Evolutionary conservation across 1,139 yeast species (phyloP).

Genomic region (Meyerozyma elateridarum): DNA sequence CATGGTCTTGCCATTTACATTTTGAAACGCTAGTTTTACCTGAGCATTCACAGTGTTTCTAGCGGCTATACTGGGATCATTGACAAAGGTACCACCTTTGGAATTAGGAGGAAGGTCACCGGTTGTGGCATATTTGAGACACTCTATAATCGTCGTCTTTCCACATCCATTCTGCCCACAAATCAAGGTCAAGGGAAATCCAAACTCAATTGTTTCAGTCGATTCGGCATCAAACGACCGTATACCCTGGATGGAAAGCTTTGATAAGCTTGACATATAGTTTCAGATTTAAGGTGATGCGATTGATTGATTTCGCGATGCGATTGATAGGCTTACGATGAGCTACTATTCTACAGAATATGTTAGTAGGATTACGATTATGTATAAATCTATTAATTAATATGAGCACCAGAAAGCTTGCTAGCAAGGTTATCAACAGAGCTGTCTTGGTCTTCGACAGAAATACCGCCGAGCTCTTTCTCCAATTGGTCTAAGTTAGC

Average conservation of each 20-base stretch:
- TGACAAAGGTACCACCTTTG: constrained; percentile 93
- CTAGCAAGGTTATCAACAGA: constrained; percentile 59
- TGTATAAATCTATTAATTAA: constrained; percentile 16
- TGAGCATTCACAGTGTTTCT: constrained; percentile 82
- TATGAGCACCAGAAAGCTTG: constrained; percentile 51
- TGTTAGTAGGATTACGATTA: too few species aligned
- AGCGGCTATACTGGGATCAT: constrained; percentile 82
- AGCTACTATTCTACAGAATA: constrained; percentile 1
- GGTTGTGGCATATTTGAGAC: constrained; percentile 89
- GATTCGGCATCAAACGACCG: constrained; percentile 83
- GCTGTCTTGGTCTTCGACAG: constrained; percentile 28
- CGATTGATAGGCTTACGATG: not conserved
- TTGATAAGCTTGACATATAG: constrained; percentile 63
- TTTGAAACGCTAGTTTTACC: constrained; percentile 79
- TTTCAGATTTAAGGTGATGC: too few species aligned
- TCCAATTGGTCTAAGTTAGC: constrained; percentile 57
- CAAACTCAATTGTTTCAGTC: constrained; percentile 84
- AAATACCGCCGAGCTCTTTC: constrained; percentile 43
- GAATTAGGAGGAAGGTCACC: constrained; percentile 96
- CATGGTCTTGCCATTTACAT: constrained; percentile 73
- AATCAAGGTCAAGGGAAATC: constrained; percentile 84
- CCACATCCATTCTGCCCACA: constrained; percentile 98
- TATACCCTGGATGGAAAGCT: constrained; percentile 84
- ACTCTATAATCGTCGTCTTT: constrained; percentile 95
- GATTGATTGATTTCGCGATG: not conserved